These are phyloP conservation scores for Colletotrichum sp. DNA, from an alignment of 2,329 filamentous ascomycete genomes.

Conservation along the genomic window DNA sequence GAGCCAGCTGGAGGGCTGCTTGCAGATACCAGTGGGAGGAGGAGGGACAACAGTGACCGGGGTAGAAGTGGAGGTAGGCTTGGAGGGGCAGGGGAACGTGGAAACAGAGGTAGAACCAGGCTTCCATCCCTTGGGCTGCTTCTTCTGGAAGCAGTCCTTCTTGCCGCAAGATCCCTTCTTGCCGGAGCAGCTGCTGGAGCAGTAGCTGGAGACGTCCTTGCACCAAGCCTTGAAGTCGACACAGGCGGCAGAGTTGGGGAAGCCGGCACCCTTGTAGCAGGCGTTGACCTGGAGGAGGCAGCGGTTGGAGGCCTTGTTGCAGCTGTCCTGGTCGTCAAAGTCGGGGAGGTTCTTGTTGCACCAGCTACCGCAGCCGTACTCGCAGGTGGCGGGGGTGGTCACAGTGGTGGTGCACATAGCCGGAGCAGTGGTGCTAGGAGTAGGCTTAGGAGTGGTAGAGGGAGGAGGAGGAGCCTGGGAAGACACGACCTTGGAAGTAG, in stretches of 20 bases:
- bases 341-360: constrained; percentile 54
- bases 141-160: constrained; percentile 44
- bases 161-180: constrained; percentile 43
- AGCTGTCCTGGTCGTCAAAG: constrained; percentile 47
- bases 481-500: neutral
- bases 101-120: constrained; percentile 32
- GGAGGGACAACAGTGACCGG: constrained; percentile 42
- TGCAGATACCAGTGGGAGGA: constrained; percentile 56
- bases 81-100: constrained; percentile 26
- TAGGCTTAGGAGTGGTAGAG: constrained; percentile 23
- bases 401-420: constrained; percentile 54
- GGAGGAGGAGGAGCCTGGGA: constrained; percentile 2
- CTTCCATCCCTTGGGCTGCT: constrained; percentile 40
- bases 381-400: constrained; percentile 51
- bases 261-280: constrained; percentile 58
- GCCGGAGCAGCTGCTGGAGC: constrained; percentile 38
- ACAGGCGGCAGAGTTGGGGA: constrained; percentile 51
- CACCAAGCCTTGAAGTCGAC: constrained; percentile 58
- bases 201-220: constrained; percentile 48
- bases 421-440: constrained; percentile 37
- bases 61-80: constrained; percentile 29
- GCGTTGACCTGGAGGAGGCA: constrained; percentile 52
- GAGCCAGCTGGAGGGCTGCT: constrained; percentile 58
- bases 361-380: constrained; percentile 61
- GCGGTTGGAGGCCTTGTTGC: constrained; percentile 45